These are phyloP conservation scores for Eremomyces bilateralis DNA, from an alignment of 495 filamentous ascomycete species.

Conservation along the genomic window DNA sequence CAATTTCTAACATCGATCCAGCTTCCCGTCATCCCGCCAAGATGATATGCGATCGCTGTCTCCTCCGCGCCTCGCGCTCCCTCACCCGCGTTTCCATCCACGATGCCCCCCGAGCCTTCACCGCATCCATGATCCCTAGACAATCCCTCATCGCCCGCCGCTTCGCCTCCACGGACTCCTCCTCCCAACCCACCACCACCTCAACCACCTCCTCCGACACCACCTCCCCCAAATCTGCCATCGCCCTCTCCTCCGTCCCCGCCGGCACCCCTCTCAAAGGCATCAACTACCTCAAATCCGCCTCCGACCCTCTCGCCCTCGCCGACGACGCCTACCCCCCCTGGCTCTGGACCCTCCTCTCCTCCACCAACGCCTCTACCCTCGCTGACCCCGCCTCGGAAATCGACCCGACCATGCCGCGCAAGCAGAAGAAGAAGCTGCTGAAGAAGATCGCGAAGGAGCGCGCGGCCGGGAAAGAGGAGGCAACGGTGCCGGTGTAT, in stretches of 20 bases:
- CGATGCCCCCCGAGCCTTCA: slow-evolving; percentile 1
- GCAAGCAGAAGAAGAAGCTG: slow-evolving; percentile 35
- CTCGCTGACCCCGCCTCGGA: too few relatives aligned
- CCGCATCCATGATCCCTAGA: slow-evolving; percentile 2
- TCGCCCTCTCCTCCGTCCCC: slow-evolving; percentile 26
- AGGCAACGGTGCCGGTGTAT: slow-evolving; percentile 56
- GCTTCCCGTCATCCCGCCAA: too few relatives aligned
- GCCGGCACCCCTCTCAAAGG: slow-evolving; percentile 56
- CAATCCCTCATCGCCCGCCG: slow-evolving; percentile 14
- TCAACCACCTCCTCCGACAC: slow-evolving; percentile 19
- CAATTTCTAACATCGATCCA: too few relatives aligned
- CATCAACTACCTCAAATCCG: slow-evolving; percentile 72
- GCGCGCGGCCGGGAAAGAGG: slow-evolving; percentile 37
- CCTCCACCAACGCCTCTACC: too few relatives aligned
- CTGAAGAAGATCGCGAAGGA: slow-evolving; percentile 42
- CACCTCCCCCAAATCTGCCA: slow-evolving; percentile 12
- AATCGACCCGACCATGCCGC: too few relatives aligned
- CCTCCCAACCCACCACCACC: slow-evolving; percentile 30
- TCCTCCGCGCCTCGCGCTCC: slow-evolving; percentile 8
- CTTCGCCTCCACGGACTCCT: slow-evolving; percentile 27
- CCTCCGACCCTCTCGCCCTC: slow-evolving; percentile 47
- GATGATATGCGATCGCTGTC: slow-evolving; percentile 15
- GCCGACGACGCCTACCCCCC: slow-evolving; percentile 72
- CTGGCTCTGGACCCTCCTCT: slow-evolving; percentile 73
- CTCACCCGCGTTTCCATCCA: background rate